Conservation (phyloP, 495 filamentous ascomycete species). For the Talaromyces proteolyticus region DNA sequence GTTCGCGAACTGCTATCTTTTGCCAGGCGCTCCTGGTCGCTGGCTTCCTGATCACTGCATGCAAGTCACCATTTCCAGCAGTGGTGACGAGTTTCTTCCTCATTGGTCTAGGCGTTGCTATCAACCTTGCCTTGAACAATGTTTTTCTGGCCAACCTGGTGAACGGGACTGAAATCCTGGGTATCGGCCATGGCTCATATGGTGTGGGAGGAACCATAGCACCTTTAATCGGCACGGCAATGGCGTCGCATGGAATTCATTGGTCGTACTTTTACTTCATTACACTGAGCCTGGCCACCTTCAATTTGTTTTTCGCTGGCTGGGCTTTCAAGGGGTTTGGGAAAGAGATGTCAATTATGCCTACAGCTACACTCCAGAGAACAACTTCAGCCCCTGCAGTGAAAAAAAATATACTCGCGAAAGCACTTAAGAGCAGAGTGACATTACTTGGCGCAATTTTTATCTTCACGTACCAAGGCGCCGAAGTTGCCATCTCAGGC, state of each 20-base stretch:
- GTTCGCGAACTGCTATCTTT: conserved; percentile 54
- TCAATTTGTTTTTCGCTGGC: conserved; percentile 40
- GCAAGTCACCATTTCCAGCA: conserved; percentile 61
- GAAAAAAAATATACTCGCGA: conserved; percentile 26
- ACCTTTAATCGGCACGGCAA: conserved; percentile 68
- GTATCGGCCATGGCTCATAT: conserved; percentile 62
- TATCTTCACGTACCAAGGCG: conserved; percentile 78
- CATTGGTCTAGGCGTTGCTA: conserved; percentile 59
- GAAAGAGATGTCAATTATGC: conserved; percentile 11
- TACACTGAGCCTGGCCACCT: conserved; percentile 28
- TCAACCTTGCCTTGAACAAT: conserved; percentile 66
- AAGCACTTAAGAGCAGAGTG: conserved; percentile 48
- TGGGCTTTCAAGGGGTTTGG: conserved; percentile 54
- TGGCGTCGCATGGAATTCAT: conserved; percentile 23
- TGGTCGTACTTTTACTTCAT: conserved; percentile 28
- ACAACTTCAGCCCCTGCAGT: conserved; percentile 8
- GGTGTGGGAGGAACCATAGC: conserved; percentile 66
- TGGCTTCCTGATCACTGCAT: conserved; percentile 59
- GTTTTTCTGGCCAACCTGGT: conserved; percentile 67
- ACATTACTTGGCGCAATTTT: conserved; percentile 69
- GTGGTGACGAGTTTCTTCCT: conserved; percentile 61
- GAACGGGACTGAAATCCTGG: conserved; percentile 56
- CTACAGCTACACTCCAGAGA: neutral
- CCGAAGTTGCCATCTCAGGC: conserved; percentile 70
- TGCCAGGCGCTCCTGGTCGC: conserved; percentile 41